Base-by-base conservation (phyloP, 2,329 filamentous ascomycete species). In the Fonsecaea erecta region DNA sequence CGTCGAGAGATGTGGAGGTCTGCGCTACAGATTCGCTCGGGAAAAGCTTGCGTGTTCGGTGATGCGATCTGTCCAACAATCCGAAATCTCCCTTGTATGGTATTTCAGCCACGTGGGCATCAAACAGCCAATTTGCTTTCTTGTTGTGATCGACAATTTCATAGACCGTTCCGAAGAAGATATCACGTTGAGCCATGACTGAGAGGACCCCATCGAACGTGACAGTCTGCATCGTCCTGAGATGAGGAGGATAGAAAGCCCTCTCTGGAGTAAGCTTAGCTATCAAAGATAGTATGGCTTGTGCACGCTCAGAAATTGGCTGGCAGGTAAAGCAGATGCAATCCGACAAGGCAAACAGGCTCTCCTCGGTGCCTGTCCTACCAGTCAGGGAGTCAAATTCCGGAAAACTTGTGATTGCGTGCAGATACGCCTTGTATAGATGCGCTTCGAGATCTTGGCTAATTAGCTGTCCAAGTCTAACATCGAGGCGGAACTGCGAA, bases 371-470 rank as follows among this genome's bases (percentile, higher is more conserved):
- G 0, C 75, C 75, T 2, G 74, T 74, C 37, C 63, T 68, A 11
- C 68, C 63, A 12, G 77, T 79, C 12, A 80, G 64, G 2, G 68
- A 68, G 64, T 80, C 78, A 3, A 72, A 70, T 2, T 78, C 55
- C 18, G 72, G 73, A 46, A 71, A 74, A 7, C 75, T 75, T 3
- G 77, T 80, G 8, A 77, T 14, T 3, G 77, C 78, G 66, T 80
- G 77, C 16, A 79, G 67, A 56, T 76, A 76, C 8, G 72, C 71
- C 58, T 73, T 71, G 60, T 71, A 74, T 32, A 75, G 51, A 46
- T 63, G 65, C 6, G 65, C 58, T 30, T 70, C 66, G 14, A 73
- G 58, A 63, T 68, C 70, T 21, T 60, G 35, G 30, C 68, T 65
- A 14, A 63, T 51, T n/a, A 76, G 55, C 34, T 64, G 65, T 16